Evolutionary conservation across 441 rosid species (phyloP).

Genomic region (Omphalea diandra): DNA sequence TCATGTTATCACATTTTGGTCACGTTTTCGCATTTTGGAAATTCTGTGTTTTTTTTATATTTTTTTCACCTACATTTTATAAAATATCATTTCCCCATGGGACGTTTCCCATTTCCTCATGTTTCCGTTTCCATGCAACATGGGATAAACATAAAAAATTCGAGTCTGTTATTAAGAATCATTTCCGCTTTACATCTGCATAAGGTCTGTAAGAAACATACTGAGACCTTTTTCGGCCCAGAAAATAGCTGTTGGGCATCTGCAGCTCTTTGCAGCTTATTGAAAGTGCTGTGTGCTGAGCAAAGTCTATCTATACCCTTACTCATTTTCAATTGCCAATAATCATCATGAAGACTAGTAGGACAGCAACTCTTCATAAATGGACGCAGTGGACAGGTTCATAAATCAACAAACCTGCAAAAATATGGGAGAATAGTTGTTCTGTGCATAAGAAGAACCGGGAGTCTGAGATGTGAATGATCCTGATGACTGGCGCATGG

Average conservation of each 20-base stretch:
- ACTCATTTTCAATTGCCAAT: not conserved
- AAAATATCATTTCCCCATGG: too few species aligned
- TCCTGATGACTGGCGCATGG: slow-evolving; percentile 68
- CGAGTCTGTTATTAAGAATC: too few species aligned
- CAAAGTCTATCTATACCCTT: not conserved
- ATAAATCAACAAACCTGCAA: slow-evolving; percentile 59
- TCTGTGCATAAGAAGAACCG: slow-evolving; percentile 75
- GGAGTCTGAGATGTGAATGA: slow-evolving; percentile 63
- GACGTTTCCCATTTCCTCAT: too few species aligned
- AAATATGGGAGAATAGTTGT: slow-evolving; percentile 92
- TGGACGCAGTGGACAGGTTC: not conserved
- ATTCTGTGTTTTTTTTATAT: too few species aligned
- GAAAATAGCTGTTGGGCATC: not conserved
- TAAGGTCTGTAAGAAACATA: not conserved
- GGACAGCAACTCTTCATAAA: slow-evolving; percentile 1
- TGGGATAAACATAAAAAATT: too few species aligned
- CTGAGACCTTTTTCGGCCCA: not conserved
- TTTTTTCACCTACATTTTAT: too few species aligned
- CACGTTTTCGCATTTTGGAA: too few species aligned
- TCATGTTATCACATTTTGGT: too few species aligned
- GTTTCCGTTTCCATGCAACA: too few species aligned
- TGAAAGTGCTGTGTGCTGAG: not conserved
- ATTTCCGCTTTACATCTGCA: not conserved
- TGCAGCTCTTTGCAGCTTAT: slow-evolving; percentile 1
- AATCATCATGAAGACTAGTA: slow-evolving; percentile 8